Percentiles rank a stretch among this genome's conserved stretches.
phyloP scores from a whole-genome alignment of 2,329 filamentous ascomycete species.

The Zalaria obscura region DNA sequence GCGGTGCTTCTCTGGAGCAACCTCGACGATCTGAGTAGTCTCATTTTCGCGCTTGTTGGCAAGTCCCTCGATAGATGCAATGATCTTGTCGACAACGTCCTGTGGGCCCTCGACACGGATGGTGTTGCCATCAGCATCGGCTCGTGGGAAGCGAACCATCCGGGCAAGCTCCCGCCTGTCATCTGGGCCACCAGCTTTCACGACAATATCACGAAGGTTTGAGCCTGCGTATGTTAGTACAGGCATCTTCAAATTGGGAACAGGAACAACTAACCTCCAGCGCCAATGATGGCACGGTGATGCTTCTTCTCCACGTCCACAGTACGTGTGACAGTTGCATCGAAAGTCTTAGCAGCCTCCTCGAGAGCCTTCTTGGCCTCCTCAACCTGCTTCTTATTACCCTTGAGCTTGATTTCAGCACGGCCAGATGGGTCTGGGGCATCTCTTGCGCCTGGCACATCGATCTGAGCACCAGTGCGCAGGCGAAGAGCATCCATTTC shows the following conservation, averaged over 20 bases:
- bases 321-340: conserved; percentile 73
- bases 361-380: conserved; percentile 83
- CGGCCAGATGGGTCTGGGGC: conserved; percentile 47
- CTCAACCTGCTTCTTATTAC: conserved; percentile 79
- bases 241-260: not conserved
- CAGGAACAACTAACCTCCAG: conserved; percentile 52
- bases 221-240: conserved; percentile 47
- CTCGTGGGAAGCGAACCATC: conserved; percentile 87
- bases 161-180: conserved; percentile 73
- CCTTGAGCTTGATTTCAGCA: conserved; percentile 83
- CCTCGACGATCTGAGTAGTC: conserved; percentile 61
- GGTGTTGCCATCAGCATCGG: conserved; percentile 55
- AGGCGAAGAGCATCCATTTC: conserved; percentile 84
- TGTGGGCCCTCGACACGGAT: conserved; percentile 82
- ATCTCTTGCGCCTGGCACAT: conserved; percentile 73
- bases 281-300: conserved; percentile 79
- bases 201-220: conserved; percentile 74
- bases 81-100: conserved; percentile 76
- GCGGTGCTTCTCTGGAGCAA: conserved; percentile 81
- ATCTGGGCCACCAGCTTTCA: conserved; percentile 76
- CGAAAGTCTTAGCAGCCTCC: conserved; percentile 74
- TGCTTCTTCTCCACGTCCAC: conserved; percentile 90
- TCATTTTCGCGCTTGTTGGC: conserved; percentile 76
- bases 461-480: conserved; percentile 74
- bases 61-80: conserved; percentile 66